Percentiles rank a stretch among this genome's conserved stretches.
Conservation (phyloP, 805 yeast species). For the Cephaloascus fragrans region DNA sequence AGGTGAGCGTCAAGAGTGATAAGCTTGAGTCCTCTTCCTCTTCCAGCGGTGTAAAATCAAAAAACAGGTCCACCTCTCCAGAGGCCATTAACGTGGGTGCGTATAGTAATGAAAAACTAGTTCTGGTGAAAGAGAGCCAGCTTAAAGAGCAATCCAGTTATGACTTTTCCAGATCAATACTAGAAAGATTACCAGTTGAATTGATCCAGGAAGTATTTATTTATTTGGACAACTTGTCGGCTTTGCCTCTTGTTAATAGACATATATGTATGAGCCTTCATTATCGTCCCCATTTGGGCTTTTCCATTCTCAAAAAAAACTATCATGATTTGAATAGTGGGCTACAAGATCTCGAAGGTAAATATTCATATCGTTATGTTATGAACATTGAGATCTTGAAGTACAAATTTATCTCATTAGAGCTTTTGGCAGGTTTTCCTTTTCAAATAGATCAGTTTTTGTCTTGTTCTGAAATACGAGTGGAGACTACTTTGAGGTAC, state of each 20-base stretch:
- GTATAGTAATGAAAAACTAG: no score
- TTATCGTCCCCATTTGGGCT: neutral
- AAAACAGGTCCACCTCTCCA: neutral
- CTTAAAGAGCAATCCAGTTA: neutral
- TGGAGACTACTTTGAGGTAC: constrained; percentile 8
- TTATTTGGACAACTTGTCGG: constrained; percentile 22
- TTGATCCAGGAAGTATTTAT: constrained; percentile 27
- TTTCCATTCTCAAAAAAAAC: constrained; percentile 4
- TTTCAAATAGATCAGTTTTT: constrained; percentile 14
- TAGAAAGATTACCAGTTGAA: constrained; percentile 33
- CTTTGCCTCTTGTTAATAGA: constrained; percentile 23
- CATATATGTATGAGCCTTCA: constrained; percentile 8
- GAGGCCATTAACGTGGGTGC: no score
- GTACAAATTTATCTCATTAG: constrained; percentile 12
- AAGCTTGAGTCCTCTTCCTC: neutral
- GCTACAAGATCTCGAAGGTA: constrained; percentile 7
- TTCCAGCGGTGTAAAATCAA: neutral
- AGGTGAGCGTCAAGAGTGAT: neutral
- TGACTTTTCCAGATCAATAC: constrained; percentile 3
- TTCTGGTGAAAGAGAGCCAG: neutral
- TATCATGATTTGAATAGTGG: constrained; percentile 14
- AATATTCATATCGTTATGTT: constrained; percentile 7
- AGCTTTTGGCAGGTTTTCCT: constrained; percentile 11
- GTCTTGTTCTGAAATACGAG: constrained; percentile 5
- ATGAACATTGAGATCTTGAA: constrained; percentile 6